Conservation (phyloP, 192 early-diverging fungal species). For the Entophlyctis luteolus region DNA sequence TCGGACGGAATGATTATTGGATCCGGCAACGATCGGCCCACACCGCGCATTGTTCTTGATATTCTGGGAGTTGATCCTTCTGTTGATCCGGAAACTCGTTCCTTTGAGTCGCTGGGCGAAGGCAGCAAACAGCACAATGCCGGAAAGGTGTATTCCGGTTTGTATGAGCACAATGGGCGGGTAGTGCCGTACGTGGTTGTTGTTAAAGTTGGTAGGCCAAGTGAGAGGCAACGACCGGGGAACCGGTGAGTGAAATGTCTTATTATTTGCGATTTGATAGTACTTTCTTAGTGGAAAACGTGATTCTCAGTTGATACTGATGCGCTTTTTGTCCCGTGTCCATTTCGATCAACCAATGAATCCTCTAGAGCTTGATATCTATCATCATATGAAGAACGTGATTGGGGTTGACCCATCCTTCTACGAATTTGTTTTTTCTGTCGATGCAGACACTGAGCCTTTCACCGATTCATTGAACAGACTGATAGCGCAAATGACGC, state of each 20-base stretch:
- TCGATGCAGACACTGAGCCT: constrained; percentile 94
- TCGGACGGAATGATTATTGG: constrained; percentile 95
- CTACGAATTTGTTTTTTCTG: constrained; percentile 96
- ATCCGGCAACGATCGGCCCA: constrained; percentile 92
- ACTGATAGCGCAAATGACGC: constrained; percentile 84
- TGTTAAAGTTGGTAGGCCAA: constrained; percentile 87
- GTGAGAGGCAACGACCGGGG: constrained; percentile 84
- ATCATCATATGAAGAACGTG: constrained; percentile 97
- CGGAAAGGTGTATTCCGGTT: constrained; percentile 94
- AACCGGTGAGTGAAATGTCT: constrained; percentile 67
- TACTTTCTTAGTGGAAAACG: constrained; percentile 73
- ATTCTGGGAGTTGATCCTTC: constrained; percentile 86
- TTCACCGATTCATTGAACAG: constrained; percentile 80
- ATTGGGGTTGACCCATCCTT: constrained; percentile 95
- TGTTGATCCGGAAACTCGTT: constrained; percentile 74
- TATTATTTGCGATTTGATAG: background rate
- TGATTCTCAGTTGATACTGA: constrained; percentile 96
- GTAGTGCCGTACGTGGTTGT: constrained; percentile 95
- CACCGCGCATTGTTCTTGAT: constrained; percentile 93
- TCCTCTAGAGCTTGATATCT: constrained; percentile 94
- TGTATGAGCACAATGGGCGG: constrained; percentile 89
- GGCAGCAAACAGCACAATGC: constrained; percentile 87
- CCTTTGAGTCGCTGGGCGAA: constrained; percentile 69
- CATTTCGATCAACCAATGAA: constrained; percentile 92
- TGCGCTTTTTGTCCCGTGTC: constrained; percentile 96